Evolutionary conservation across 352 stramenopile genomes (phyloP).

Genomic region (Blastocystis hominis): DNA sequence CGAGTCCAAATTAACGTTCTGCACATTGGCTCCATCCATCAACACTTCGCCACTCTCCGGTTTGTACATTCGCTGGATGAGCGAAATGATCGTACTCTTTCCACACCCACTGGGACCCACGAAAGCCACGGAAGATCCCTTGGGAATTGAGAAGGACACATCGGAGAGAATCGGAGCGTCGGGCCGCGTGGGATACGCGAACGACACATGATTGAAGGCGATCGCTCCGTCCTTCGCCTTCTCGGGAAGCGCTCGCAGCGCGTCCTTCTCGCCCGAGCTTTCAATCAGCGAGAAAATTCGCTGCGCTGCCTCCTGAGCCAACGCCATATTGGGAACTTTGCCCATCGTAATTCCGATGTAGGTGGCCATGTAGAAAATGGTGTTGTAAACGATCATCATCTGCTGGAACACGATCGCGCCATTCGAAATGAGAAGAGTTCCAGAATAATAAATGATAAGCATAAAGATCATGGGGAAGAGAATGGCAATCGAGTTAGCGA

Average conservation of each 20-base stretch:
- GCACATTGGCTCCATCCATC: no score
- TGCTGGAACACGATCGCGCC: not conserved
- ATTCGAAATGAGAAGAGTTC: not conserved
- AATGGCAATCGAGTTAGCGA: not conserved
- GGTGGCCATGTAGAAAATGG: conserved; percentile 16
- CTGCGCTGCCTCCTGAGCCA: not conserved
- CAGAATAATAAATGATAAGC: not conserved
- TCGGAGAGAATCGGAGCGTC: conserved; percentile 69
- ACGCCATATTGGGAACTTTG: not conserved
- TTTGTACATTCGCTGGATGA: no score
- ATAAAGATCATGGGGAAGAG: not conserved
- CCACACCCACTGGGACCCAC: no score
- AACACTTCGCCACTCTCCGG: no score
- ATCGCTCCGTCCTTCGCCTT: no score
- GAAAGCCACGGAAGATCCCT: no score
- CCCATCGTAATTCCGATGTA: not conserved
- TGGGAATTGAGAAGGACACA: no score
- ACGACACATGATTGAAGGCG: conserved; percentile 75
- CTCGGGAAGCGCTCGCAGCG: not conserved
- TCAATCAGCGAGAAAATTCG: not conserved
- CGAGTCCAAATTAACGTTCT: conserved; percentile 68
- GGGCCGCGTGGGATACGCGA: conserved; percentile 76
- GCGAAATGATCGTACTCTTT: no score
- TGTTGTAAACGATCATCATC: conserved; percentile 23
- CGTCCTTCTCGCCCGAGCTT: not conserved